A percentile compares a stretch with the other conserved stretches of the same genome.
Conservation (phyloP, 176 grass and related monocot species). For the Pontederia crassipes region DNA sequence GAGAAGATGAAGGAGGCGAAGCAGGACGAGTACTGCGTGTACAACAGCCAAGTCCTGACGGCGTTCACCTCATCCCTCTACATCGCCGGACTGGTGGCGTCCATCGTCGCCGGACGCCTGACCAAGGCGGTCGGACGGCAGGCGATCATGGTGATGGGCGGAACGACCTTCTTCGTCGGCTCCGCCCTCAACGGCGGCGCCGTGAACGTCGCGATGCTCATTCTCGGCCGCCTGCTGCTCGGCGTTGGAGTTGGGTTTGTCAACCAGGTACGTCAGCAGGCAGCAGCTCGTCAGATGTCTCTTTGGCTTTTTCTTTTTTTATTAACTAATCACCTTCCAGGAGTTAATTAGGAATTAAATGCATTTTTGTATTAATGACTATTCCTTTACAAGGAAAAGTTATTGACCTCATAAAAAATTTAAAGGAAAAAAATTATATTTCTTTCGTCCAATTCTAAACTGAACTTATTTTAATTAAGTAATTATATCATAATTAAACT, state of each 20-base stretch:
- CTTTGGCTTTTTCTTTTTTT: not conserved
- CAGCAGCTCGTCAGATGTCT: not conserved
- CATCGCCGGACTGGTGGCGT: slow-evolving; percentile 46
- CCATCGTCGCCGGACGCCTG: slow-evolving; percentile 46
- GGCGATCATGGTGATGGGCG: slow-evolving; percentile 55
- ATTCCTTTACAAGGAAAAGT: not conserved
- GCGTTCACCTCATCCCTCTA: slow-evolving; percentile 81
- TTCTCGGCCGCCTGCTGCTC: slow-evolving; percentile 64
- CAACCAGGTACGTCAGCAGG: slow-evolving; percentile 40
- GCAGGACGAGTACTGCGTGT: slow-evolving; percentile 55
- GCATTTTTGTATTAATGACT: no score
- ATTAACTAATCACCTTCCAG: no score
- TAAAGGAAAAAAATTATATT: no score
- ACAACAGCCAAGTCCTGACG: slow-evolving; percentile 63
- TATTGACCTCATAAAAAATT: not conserved
- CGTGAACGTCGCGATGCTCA: slow-evolving; percentile 72
- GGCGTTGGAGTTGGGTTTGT: slow-evolving; percentile 75
- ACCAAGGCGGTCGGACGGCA: slow-evolving; percentile 52
- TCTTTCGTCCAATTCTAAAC: no score
- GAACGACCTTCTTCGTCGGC: slow-evolving; percentile 54
- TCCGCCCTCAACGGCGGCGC: slow-evolving; percentile 45
- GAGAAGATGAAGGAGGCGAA: slow-evolving; percentile 25
- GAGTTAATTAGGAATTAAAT: no score
- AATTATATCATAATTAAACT: no score
- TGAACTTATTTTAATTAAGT: no score